Evolutionary conservation across 176 grass and related monocot genomes (phyloP).

Genomic region (Hordeum marinum): DNA sequence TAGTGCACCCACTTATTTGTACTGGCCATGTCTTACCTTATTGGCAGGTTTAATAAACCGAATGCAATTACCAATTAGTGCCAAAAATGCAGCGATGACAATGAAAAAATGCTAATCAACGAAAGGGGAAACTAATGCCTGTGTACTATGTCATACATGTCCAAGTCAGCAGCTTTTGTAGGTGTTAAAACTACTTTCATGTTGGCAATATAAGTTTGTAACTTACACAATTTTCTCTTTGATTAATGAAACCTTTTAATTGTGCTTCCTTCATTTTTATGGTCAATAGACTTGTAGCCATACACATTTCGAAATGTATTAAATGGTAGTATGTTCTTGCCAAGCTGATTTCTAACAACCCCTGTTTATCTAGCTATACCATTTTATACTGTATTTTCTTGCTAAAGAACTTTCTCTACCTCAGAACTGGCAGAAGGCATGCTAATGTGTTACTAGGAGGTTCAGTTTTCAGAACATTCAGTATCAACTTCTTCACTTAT

Average conservation of each 20-base stretch:
- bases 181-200: neutral
- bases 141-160: neutral
- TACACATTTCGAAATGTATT: neutral
- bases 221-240: constrained; percentile 7
- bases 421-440: constrained; percentile 77
- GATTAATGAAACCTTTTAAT: neutral
- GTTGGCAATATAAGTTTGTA: neutral
- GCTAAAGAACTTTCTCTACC: constrained; percentile 30
- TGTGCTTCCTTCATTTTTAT: neutral
- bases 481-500: constrained; percentile 97
- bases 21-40: neutral
- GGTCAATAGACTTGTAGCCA: neutral
- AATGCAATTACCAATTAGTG: neutral
- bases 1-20: neutral
- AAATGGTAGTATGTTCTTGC: neutral
- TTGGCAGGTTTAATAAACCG: neutral
- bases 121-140: neutral
- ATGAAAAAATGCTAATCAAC: neutral
- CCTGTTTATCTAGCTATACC: neutral
- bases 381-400: neutral
- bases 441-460: constrained; percentile 70
- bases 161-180: neutral
- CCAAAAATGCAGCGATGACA: neutral
- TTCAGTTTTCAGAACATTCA: constrained; percentile 74
- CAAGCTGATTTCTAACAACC: neutral